Conservation (phyloP, 2,329 filamentous ascomycete genomes). For the Graphiopsis chlorocephala region DNA sequence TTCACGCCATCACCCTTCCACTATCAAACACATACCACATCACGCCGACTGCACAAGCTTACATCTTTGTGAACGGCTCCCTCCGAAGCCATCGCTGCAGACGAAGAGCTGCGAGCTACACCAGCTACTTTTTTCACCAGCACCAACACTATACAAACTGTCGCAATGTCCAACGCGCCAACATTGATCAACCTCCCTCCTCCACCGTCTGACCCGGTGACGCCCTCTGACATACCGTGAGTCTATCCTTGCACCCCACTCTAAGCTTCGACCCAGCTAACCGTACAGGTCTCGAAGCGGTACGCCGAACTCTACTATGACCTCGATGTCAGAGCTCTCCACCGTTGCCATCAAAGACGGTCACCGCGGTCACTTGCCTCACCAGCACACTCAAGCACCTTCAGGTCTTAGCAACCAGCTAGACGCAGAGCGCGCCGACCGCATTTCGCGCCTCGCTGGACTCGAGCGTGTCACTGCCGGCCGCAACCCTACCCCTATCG, state of each 20-base stretch:
- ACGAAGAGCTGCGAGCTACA: background rate
- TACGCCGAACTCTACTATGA: constrained; percentile 89
- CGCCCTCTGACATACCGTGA: constrained; percentile 86
- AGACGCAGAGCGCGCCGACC: constrained; percentile 88
- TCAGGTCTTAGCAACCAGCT: constrained; percentile 60
- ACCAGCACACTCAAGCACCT: constrained; percentile 52
- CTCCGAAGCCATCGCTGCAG: background rate
- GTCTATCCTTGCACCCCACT: constrained; percentile 36
- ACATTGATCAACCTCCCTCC: constrained; percentile 83
- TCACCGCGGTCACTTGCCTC: constrained; percentile 75
- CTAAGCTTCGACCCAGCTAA: constrained; percentile 11
- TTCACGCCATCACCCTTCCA: background rate
- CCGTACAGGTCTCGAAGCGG: constrained; percentile 55
- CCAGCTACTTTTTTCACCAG: background rate
- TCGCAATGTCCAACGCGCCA: constrained; percentile 47
- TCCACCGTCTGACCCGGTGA: constrained; percentile 76
- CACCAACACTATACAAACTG: background rate
- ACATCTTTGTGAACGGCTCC: background rate
- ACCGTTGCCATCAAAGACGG: constrained; percentile 97
- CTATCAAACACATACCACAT: background rate
- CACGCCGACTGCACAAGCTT: background rate
- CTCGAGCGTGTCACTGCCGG: constrained; percentile 82
- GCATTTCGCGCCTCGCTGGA: constrained; percentile 91
- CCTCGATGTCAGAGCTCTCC: constrained; percentile 84
- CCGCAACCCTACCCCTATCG: constrained; percentile 46